Base-by-base conservation (phyloP, 208 protist species). In the Novymonas esmeraldas region DNA sequence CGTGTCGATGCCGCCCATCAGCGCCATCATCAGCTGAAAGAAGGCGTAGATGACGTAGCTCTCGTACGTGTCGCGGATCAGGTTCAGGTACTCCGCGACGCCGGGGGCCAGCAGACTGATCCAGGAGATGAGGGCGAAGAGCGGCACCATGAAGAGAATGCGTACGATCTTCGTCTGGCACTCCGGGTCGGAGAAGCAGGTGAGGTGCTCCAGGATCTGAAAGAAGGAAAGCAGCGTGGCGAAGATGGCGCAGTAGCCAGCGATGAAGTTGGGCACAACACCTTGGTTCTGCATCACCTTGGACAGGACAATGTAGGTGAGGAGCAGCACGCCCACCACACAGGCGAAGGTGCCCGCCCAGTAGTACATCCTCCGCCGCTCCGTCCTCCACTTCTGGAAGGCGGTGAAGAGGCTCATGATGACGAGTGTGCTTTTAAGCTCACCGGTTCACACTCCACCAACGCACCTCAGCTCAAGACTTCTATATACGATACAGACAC, bases 11-110 rank as follows among this genome's bases (percentile, higher is more conserved):
- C 93, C 92, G 22, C 91, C 95, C 83, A 97, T 91, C 20, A 96
- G 87, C 28, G 87, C 94, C 24, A 98, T 85, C 86, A 98, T 97
- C 16, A 98, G 80, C 59, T 89, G 85, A 67, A 98, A 95, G 74
- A 98, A 98, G 74, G 88, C 84, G 78, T 98, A 98, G 54, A 98
- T 90, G 51, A 86, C 95, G 74, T 98, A 98, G 74, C 92, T 95
- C 70, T 98, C 93, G 78, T 98, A 98, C 13, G 84, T 82, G 66
- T 97, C 93, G 6, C 95, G 89, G 42, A 97, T 78, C 2, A 97
- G 62, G 55, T 97, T 95, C 44, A 98, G 82, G 69, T 98, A 98
- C 66, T 89, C 85, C 11, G 90, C 84, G 7, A 69, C 84, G 48
- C 62, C 71, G 18, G 87, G 88, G 22, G 73, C 85, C 9, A 94